Percentiles rank a stretch among this genome's conserved stretches.
These are phyloP conservation scores for Lichtheimia ornata DNA, from an alignment of 371 early-diverging fungal genomes.

Conservation along the genomic window DNA sequence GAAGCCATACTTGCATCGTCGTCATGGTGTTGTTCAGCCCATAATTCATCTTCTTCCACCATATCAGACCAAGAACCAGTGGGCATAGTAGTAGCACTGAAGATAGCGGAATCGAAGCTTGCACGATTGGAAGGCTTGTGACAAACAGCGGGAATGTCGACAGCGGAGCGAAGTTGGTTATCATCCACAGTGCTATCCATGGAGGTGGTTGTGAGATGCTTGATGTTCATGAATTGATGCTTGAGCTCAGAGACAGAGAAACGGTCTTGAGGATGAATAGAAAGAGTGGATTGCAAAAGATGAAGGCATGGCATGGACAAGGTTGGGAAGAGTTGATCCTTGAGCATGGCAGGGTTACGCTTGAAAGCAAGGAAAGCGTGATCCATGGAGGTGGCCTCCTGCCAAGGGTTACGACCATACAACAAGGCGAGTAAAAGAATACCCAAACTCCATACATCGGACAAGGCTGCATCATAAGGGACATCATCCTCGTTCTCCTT, in stretches of 20 bases:
- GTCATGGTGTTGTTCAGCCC: neutral
- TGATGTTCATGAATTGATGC: slow-evolving; percentile 17
- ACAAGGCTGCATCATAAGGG: slow-evolving; percentile 63
- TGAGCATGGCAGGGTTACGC: slow-evolving; percentile 41
- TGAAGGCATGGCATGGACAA: slow-evolving; percentile 34
- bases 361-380: slow-evolving; percentile 53
- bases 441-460: slow-evolving; percentile 78
- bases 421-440: slow-evolving; percentile 72
- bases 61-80: slow-evolving; percentile 47
- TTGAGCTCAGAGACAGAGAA: slow-evolving; percentile 27
- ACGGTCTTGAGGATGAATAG: slow-evolving; percentile 23
- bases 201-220: slow-evolving; percentile 13
- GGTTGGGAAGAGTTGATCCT: slow-evolving; percentile 45
- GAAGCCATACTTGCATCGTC: neutral
- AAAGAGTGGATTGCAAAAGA: slow-evolving; percentile 31
- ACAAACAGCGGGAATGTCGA: slow-evolving; percentile 18
- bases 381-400: slow-evolving; percentile 56
- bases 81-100: slow-evolving; percentile 17
- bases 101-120: slow-evolving; percentile 41
- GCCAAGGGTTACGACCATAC: slow-evolving; percentile 83
- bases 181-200: neutral
- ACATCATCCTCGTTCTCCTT: slow-evolving; percentile 16
- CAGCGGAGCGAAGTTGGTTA: slow-evolving; percentile 11
- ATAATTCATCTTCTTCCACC: slow-evolving; percentile 32
- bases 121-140: slow-evolving; percentile 16